Base-by-base conservation (phyloP, 768 basidiomycete genomes). In the Hydnomerulius pinastri region DNA sequence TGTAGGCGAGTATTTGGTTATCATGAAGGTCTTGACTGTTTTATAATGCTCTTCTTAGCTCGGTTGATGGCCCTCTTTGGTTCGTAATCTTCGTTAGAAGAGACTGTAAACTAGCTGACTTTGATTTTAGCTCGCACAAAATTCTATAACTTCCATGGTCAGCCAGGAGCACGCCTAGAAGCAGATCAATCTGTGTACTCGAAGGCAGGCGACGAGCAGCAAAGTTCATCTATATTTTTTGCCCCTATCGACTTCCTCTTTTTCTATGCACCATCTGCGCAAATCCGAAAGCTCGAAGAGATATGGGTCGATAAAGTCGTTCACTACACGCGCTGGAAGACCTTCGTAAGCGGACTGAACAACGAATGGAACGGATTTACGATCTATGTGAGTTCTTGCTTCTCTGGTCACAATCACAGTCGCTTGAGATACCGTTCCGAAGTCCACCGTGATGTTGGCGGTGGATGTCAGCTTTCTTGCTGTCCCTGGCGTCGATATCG, bases 381-480 rank as follows among this genome's bases (percentile, higher is more conserved):
- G 27, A 72, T 78, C 30, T 76, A 73, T 51, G 81, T 81, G 40
- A 27, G 77, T 59, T 15, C 15, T 23, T 35, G 33, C 15, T 58
- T 33, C 39, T 30, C 11, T 4, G 30, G 6, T 32, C 15, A 2
- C 15, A n/a, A 10, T 35, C 33, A 4, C 15, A 17, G 12, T 24
- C 6, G 15, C 40, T 39, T 15, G 38, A 25, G 38, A 20, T 12
- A 20, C 38, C 36, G 9, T 9, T n/a, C 18, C 13, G 8, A 13
- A 81, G 79, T 72, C 71, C 1, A 78, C 77, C 1, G 77, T 82
- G 12, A 62, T 82, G 35, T 62, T 82, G 8, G 75, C 74, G n/a
- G 77, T 77, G 2, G 80, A 81, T 42, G 75, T 83, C 1, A 75
- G 75, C 0, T 80, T 82, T 54, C 61, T 84, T 8, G 75, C 78